Evolutionary conservation across 1,284 basidiomycete genomes (phyloP).

Genomic region (Sanghuangporus weigelae): DNA sequence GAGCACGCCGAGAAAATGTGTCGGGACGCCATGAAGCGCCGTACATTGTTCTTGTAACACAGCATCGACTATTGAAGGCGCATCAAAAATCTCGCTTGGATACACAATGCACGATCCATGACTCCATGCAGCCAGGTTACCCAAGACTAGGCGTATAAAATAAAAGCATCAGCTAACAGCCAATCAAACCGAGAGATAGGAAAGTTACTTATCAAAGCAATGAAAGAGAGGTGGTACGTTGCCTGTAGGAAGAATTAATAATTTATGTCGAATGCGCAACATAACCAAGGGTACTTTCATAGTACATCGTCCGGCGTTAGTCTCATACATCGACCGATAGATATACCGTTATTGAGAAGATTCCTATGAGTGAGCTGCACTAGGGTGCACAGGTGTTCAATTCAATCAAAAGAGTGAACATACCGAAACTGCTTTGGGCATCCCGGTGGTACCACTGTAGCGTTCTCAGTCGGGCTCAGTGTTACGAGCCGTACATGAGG

Average conservation of each 20-base stretch:
- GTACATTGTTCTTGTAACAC: slow-evolving; percentile 65
- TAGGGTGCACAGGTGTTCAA: not conserved
- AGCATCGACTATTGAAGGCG: slow-evolving; percentile 61
- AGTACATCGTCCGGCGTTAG: slow-evolving; percentile 59
- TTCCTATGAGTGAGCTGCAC: slow-evolving; percentile 68
- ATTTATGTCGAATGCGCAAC: too few species aligned
- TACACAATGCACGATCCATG: slow-evolving; percentile 75
- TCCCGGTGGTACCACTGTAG: slow-evolving; percentile 70
- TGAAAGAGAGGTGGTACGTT: slow-evolving; percentile 80
- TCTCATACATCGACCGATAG: slow-evolving; percentile 66
- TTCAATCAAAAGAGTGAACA: slow-evolving; percentile 21
- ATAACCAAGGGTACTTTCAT: slow-evolving; percentile 41
- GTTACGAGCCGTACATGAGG: not conserved
- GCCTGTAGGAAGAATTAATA: slow-evolving; percentile 34
- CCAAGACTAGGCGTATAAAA: slow-evolving; percentile 64
- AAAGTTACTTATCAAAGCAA: slow-evolving; percentile 73
- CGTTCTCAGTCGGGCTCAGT: not conserved
- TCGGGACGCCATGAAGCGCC: slow-evolving; percentile 79
- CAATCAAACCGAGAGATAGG: not conserved
- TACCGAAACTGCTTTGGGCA: slow-evolving; percentile 76
- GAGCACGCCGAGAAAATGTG: slow-evolving; percentile 75
- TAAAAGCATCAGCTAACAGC: slow-evolving; percentile 1
- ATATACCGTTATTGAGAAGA: slow-evolving; percentile 72
- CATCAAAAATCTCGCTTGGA: slow-evolving; percentile 61
- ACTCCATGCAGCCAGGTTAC: slow-evolving; percentile 77